Evolutionary conservation across 768 basidiomycete genomes (phyloP), one percentile per base, ranked within the genome.

Genomic region (Phallus indusiatus): DNA sequence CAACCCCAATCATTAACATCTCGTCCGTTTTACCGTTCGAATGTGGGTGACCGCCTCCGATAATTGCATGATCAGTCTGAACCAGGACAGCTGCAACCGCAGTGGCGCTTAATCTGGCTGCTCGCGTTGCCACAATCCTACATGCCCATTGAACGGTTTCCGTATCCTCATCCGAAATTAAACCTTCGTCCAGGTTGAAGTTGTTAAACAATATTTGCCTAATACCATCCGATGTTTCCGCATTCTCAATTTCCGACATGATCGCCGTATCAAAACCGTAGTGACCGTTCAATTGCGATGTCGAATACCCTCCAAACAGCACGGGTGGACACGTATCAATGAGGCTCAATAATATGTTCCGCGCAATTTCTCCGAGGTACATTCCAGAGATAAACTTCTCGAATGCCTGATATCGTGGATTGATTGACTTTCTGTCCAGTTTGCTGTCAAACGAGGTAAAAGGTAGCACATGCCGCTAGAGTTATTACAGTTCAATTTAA

Each of bases 301-400:
- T 87, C 6, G 86, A 85, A 64, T 82, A 83, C 8, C 96, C 96
- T 54, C 76, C 73, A 72, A 99, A 96, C 22, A 98, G 77, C 33
- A 92, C 67, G 8, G 88, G 70, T 0, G 89, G 88, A 16, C 81
- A 73, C 5, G 86, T 84, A 64, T 92, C 90, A 63, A 95, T 76
- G 63, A 97, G 75, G 53, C 90, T 81, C 33, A 93, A 77, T 55
- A 97, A 77, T 65, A 95, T 75, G 67, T 90, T 89, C 42, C 96
- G 86, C 22, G 86, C 81, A 62, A 98, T 82, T 73, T 99, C 96
- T 59, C 96, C 96, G 46, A 98, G 82, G 71, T 99, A 99, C 95
- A 99, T 97, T 59, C 96, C 96, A 1, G 93, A 96, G 64, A 99
- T 88, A 74, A 96, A 92, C 76, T 98, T 99, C 73, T 99, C 96